A percentile compares a stretch with the other conserved stretches of the same genome.
These are phyloP conservation scores for Gamarada debralockiae DNA, from an alignment of 495 filamentous ascomycete genomes.

Conservation along the genomic window DNA sequence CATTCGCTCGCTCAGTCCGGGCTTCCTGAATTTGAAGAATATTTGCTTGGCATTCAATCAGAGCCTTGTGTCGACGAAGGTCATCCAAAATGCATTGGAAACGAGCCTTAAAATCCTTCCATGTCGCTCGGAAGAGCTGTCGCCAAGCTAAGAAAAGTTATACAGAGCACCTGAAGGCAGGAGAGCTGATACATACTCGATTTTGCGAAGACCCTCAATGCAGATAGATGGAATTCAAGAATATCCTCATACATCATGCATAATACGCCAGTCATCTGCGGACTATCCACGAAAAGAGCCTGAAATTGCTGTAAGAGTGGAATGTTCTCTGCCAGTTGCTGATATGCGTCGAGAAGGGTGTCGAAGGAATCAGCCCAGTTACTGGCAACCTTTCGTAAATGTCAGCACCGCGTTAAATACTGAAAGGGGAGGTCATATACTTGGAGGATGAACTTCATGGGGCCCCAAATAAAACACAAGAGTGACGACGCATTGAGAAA, in stretches of 20 bases:
- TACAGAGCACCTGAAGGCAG: not conserved
- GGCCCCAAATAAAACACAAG: conserved; percentile 38
- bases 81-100: conserved; percentile 33
- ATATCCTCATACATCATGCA: conserved; percentile 41
- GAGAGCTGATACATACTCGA: not conserved
- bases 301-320: conserved; percentile 33
- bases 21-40: conserved; percentile 23
- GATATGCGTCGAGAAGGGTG: conserved; percentile 36
- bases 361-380: conserved; percentile 28
- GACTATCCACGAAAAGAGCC: conserved; percentile 25
- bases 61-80: conserved; percentile 31
- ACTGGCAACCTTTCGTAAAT: not conserved
- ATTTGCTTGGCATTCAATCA: conserved; percentile 31
- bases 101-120: conserved; percentile 34
- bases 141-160: conserved; percentile 23
- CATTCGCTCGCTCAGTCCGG: too few species aligned
- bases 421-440: conserved; percentile 16
- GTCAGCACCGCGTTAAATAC: not conserved
- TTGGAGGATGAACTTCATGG: conserved; percentile 26
- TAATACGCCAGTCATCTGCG: conserved; percentile 29
- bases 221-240: conserved; percentile 35
- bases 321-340: conserved; percentile 35
- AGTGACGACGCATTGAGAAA: conserved; percentile 29
- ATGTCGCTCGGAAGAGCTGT: conserved; percentile 32
- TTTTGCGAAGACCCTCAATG: conserved; percentile 29